Base-by-base conservation (phyloP, 2,329 filamentous ascomycete species). In the Aspergillus awamori region DNA sequence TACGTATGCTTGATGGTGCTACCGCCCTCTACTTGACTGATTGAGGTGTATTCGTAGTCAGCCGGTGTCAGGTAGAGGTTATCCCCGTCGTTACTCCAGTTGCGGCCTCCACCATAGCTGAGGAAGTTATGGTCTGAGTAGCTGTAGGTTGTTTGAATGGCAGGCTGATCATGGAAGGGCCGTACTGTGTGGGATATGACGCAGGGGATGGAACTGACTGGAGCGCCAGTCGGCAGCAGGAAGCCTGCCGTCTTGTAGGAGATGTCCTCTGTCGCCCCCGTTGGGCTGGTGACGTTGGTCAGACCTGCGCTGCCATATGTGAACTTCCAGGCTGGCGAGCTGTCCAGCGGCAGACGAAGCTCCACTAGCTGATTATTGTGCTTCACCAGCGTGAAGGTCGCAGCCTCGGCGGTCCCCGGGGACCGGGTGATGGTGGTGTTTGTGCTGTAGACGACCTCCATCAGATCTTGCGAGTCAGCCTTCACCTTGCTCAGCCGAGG, bases 101-200 rank as follows among this genome's bases (percentile, higher is more conserved):
- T 33, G 2, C 10, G 11, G 8, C 22, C 58, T 1, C 53, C 47
- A 13, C 53, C 47, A 17, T 60, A 60, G n/a, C 53, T 53, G 20
- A 60, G 47, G 38, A 60, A 60, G 24, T 60, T 60, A 15, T 53
- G 15, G 10, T 45, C 45, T 2, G 58, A 60, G 47, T 60, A 60
- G 7, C 30, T 45, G 38, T 60, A 60, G 28, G 30, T 52, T 2
- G 53, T 57, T 13, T 8, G 6, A 24, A 60, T 57, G 2, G 53
- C 7, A 3, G 58, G 53, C 53, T 56, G 58, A 10, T 38, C 13
- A 24, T 43, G 20, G 24, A 17, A 26, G 5, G 58, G 47, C 10
- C 24, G 24, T 24, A 28, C 47, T 1, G 45, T 52, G 8, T 60
- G 58, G 2, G 53, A 45, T 36, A 57, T 53, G 8, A 58, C 56